Evolutionary conservation across 1,284 basidiomycete genomes (phyloP).

Genomic region (Ceratobasidium sp.): DNA sequence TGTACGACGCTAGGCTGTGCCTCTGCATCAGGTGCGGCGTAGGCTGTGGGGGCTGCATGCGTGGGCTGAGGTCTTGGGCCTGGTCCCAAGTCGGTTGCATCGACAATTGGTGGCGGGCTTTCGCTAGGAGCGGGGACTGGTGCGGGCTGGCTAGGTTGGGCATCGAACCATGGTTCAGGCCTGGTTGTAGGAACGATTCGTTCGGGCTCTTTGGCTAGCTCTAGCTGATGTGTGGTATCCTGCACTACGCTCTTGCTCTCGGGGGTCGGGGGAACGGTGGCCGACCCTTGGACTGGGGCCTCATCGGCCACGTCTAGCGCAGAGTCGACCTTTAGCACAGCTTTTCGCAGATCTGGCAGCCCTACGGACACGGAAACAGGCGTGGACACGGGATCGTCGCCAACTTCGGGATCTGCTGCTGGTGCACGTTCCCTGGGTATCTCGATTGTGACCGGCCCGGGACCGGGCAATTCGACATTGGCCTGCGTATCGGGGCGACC

Average conservation of each 20-base stretch:
- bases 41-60: not conserved
- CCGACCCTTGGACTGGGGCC: not conserved
- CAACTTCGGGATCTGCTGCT: not conserved
- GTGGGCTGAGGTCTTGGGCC: not conserved
- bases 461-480: not conserved
- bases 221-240: not conserved
- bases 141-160: not conserved
- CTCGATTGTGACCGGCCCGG: conserved; percentile 11
- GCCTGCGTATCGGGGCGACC: not conserved
- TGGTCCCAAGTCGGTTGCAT: not conserved
- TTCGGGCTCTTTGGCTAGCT: not conserved
- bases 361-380: not conserved
- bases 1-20: not conserved
- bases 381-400: not conserved
- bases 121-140: not conserved
- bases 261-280: not conserved
- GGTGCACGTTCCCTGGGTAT: not conserved
- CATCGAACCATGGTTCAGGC: not conserved
- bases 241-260: not conserved
- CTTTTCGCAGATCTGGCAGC: not conserved
- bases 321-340: not conserved
- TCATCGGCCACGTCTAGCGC: no score
- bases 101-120: not conserved
- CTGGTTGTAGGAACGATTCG: not conserved
- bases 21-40: not conserved